Evolutionary conservation across 2,329 filamentous ascomycete species (phyloP).

Genomic region (Thermochaetoides dissita): DNA sequence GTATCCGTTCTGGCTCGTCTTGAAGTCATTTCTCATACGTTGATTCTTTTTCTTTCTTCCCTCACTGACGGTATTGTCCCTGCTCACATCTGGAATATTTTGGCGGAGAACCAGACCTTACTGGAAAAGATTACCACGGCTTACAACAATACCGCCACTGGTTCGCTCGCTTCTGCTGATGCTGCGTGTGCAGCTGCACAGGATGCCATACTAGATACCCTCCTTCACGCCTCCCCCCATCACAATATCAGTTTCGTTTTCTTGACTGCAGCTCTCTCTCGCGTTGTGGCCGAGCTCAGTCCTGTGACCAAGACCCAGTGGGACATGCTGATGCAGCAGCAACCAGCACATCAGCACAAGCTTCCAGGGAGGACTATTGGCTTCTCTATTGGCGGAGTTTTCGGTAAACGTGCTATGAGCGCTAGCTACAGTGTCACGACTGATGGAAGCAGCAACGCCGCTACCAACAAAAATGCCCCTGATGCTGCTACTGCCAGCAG

Average conservation of each 20-base stretch:
- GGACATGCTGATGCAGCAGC: slow-evolving; percentile 10
- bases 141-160: background rate
- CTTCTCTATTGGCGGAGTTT: background rate
- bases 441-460: slow-evolving; percentile 5
- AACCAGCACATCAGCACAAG: background rate
- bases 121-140: slow-evolving; percentile 12
- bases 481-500: slow-evolving; percentile 27
- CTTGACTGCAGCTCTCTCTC: slow-evolving; percentile 59
- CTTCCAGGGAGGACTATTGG: background rate
- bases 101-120: slow-evolving; percentile 36
- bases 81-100: slow-evolving; percentile 51
- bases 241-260: slow-evolving; percentile 88
- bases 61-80: slow-evolving; percentile 71
- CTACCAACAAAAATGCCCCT: slow-evolving; percentile 29
- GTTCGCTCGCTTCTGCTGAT: background rate
- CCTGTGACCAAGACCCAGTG: slow-evolving; percentile 26
- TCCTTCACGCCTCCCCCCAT: slow-evolving; percentile 51
- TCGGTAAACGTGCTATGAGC: background rate
- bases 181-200: slow-evolving; percentile 30
- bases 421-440: slow-evolving; percentile 2
- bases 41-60: slow-evolving; percentile 60
- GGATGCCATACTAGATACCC: slow-evolving; percentile 52
- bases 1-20: slow-evolving; percentile 52
- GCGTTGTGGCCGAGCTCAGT: slow-evolving; percentile 34
- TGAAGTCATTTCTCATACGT: slow-evolving; percentile 57